Conservation (phyloP, 2,329 filamentous ascomycete genomes). For the Rutstroemia sp. region DNA sequence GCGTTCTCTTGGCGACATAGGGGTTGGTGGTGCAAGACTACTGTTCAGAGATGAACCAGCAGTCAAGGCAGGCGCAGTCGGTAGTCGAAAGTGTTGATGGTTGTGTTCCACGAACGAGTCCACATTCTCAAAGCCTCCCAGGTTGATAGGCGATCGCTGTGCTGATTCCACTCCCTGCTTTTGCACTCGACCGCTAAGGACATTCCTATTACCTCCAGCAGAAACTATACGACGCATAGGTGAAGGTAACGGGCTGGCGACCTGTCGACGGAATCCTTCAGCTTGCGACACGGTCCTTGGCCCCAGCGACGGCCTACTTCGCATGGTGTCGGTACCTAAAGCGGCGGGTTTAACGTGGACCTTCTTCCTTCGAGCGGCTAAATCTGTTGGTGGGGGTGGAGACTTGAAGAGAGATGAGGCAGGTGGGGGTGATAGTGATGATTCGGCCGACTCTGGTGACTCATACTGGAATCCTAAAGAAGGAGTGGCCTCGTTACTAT, state of each 20-base stretch:
- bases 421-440: slow-evolving; percentile 20
- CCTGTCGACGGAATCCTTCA: slow-evolving; percentile 23
- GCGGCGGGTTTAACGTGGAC: slow-evolving; percentile 27
- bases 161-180: slow-evolving; percentile 26
- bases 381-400: slow-evolving; percentile 25
- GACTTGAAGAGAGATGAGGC: slow-evolving; percentile 23
- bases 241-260: slow-evolving; percentile 24
- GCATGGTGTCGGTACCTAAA: slow-evolving; percentile 21
- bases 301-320: slow-evolving; percentile 21
- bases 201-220: slow-evolving; percentile 25
- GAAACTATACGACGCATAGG: slow-evolving; percentile 29
- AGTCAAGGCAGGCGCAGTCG: slow-evolving; percentile 20
- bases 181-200: slow-evolving; percentile 24
- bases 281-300: slow-evolving; percentile 28
- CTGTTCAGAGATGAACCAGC: slow-evolving; percentile 24
- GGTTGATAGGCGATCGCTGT: slow-evolving; percentile 28
- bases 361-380: slow-evolving; percentile 27
- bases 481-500: slow-evolving; percentile 12
- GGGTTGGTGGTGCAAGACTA: slow-evolving; percentile 28
- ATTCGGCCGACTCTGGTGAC: slow-evolving; percentile 15
- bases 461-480: slow-evolving; percentile 16
- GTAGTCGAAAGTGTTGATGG: slow-evolving; percentile 19
- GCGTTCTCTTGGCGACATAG: slow-evolving; percentile 26
- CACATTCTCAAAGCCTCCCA: slow-evolving; percentile 22
- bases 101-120: slow-evolving; percentile 25